Evolutionary conservation across 116 monocot species (phyloP).

Genomic region (Papilionanthe hybrid): DNA sequence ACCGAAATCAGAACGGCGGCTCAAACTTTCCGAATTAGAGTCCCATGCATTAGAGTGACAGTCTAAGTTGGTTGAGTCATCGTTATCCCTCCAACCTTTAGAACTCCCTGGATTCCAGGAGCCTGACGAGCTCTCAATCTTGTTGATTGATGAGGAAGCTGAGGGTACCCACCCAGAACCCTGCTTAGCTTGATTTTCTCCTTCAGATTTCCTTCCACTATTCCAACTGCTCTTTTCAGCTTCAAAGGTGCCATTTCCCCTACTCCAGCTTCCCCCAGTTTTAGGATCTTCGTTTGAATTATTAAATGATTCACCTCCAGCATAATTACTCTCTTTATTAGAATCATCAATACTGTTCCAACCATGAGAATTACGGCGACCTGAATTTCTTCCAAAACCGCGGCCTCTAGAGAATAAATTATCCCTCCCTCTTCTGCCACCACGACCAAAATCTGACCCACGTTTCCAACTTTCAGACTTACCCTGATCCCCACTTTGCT

Average conservation of each 20-base stretch:
- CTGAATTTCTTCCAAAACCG: neutral
- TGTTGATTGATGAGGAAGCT: too few relatives aligned
- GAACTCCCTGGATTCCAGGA: neutral
- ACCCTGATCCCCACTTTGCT: conserved; percentile 4
- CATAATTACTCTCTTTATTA: neutral
- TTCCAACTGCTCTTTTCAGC: neutral
- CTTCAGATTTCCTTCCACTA: neutral
- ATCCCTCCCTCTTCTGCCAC: conserved; percentile 3
- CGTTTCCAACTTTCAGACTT: neutral
- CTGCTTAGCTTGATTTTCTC: neutral
- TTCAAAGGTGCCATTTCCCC: neutral
- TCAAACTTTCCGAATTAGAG: neutral
- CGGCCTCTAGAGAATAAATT: conserved; percentile 5
- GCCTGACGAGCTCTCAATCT: too few relatives aligned
- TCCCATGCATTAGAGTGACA: too few relatives aligned
- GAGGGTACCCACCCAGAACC: too few relatives aligned
- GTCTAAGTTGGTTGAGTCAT: neutral
- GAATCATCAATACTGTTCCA: too few relatives aligned
- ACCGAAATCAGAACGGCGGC: neutral
- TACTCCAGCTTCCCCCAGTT: neutral
- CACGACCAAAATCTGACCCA: conserved; percentile 5
- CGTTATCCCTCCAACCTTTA: neutral
- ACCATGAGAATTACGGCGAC: neutral
- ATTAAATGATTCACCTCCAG: neutral
- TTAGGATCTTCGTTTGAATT: neutral